Conservation (phyloP, 257 asterid genomes). For the Solanum sitiens region DNA sequence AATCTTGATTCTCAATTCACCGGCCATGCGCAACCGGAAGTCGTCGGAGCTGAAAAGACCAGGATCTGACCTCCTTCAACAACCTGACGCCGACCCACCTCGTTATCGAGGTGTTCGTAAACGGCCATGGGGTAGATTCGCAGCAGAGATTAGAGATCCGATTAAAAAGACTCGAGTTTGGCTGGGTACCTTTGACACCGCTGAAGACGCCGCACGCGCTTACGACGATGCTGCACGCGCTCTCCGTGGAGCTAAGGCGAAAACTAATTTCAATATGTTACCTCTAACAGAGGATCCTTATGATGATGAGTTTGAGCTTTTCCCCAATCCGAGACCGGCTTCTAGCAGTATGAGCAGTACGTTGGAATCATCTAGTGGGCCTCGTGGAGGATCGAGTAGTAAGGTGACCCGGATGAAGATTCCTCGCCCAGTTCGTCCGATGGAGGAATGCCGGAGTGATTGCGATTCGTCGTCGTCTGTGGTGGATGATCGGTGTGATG, state of each 20-base stretch:
- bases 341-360: constrained; percentile 6
- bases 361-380: constrained; percentile 6
- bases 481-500: not conserved
- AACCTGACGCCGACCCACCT: not conserved
- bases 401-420: not conserved
- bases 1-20: not conserved
- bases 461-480: constrained; percentile 8
- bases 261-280: not conserved
- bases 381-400: not conserved
- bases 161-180: constrained; percentile 1
- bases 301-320: not conserved
- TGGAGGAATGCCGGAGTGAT: not conserved
- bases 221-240: constrained; percentile 5
- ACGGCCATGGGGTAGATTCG: constrained; percentile 11
- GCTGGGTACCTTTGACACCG: constrained; percentile 5
- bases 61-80: not conserved
- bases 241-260: constrained; percentile 2
- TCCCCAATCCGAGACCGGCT: constrained; percentile 4
- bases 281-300: not conserved
- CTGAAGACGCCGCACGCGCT: constrained; percentile 7
- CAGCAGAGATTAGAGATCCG: constrained; percentile 7
- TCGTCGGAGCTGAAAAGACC: not conserved
- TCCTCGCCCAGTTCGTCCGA: not conserved
- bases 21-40: constrained; percentile 5
- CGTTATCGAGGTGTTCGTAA: constrained; percentile 10